phyloP scores from a whole-genome alignment of 768 basidiomycete species.

The Suillus discolor region DNA sequence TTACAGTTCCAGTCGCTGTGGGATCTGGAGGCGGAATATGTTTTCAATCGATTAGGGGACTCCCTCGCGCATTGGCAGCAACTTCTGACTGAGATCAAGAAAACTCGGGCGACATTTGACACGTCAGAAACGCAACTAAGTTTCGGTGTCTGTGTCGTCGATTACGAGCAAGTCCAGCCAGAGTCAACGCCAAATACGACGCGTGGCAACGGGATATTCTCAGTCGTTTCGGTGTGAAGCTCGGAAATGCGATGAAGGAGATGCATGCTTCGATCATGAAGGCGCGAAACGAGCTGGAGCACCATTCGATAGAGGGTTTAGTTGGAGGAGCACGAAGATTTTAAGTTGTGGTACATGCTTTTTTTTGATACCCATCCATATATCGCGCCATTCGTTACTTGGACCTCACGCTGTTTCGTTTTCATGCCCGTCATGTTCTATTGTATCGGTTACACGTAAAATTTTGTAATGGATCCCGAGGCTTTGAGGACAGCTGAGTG shows the following conservation, averaged over 20 bases:
- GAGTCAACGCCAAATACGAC: slow-evolving; percentile 99
- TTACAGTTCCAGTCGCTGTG: slow-evolving; percentile 98
- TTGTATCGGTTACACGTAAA: background rate
- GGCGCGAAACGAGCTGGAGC: slow-evolving; percentile 93
- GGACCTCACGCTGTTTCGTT: slow-evolving; percentile 6
- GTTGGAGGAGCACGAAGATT: slow-evolving; percentile 47
- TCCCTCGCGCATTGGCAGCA: slow-evolving; percentile 94
- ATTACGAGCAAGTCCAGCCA: slow-evolving; percentile 96
- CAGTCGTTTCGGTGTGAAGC: slow-evolving; percentile 85
- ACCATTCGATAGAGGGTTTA: slow-evolving; percentile 93
- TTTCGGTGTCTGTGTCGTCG: slow-evolving; percentile 90
- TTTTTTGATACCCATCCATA: slow-evolving; percentile 1
- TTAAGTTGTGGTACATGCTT: background rate
- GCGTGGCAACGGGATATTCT: slow-evolving; percentile 97
- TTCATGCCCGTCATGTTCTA: slow-evolving; percentile 6
- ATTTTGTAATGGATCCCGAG: slow-evolving; percentile 5
- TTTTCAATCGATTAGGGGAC: slow-evolving; percentile 94
- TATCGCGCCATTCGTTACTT: background rate
- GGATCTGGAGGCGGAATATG: slow-evolving; percentile 97
- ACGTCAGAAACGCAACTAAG: slow-evolving; percentile 90
- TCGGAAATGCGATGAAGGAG: slow-evolving; percentile 96
- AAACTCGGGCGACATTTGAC: slow-evolving; percentile 94
- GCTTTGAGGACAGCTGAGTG: background rate
- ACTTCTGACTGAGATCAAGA: slow-evolving; percentile 94
- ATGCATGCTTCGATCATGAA: slow-evolving; percentile 93